phyloP scores from a whole-genome alignment of 768 basidiomycete species.

The Chlorophyllum brunneum region DNA sequence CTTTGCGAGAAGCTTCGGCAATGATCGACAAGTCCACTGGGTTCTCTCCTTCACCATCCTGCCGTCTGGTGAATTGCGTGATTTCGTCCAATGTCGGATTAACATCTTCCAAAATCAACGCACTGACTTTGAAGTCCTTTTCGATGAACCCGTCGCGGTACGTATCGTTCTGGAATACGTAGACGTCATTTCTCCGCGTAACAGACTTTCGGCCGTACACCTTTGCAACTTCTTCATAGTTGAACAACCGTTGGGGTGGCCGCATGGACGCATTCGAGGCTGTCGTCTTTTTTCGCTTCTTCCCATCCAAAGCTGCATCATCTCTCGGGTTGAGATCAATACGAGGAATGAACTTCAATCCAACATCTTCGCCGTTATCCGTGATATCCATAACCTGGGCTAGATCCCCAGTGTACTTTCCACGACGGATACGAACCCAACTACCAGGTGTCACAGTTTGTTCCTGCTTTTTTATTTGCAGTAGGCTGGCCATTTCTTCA shows the following conservation, averaged over 20 bases:
- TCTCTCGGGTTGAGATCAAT: conserved; percentile 94
- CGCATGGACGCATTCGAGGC: conserved; percentile 56
- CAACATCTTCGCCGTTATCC: conserved; percentile 90
- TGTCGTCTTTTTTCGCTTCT: conserved; percentile 73
- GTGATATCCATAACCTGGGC: conserved; percentile 94
- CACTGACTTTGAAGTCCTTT: conserved; percentile 87
- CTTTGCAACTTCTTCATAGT: conserved; percentile 86
- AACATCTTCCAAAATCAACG: conserved; percentile 79
- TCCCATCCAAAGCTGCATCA: conserved; percentile 51
- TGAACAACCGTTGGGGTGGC: conserved; percentile 91
- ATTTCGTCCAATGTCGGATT: conserved; percentile 97
- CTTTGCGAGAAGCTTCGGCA: conserved; percentile 87
- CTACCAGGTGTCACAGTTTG: conserved; percentile 77
- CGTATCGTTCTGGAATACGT: conserved; percentile 89
- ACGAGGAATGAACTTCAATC: conserved; percentile 92
- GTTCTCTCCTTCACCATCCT: conserved; percentile 65
- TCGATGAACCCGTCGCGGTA: conserved; percentile 94
- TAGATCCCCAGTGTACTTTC: conserved; percentile 91
- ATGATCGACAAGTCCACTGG: conserved; percentile 88
- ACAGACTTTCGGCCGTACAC: conserved; percentile 80
- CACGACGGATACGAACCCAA: conserved; percentile 94
- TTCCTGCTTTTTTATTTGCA: conserved; percentile 95
- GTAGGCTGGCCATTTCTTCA: conserved; percentile 94
- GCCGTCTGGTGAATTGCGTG: conserved; percentile 77
- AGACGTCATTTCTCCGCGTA: conserved; percentile 67